Evolutionary conservation across 1,284 basidiomycete species (phyloP).

Genomic region (Rhodotorula sp.): DNA sequence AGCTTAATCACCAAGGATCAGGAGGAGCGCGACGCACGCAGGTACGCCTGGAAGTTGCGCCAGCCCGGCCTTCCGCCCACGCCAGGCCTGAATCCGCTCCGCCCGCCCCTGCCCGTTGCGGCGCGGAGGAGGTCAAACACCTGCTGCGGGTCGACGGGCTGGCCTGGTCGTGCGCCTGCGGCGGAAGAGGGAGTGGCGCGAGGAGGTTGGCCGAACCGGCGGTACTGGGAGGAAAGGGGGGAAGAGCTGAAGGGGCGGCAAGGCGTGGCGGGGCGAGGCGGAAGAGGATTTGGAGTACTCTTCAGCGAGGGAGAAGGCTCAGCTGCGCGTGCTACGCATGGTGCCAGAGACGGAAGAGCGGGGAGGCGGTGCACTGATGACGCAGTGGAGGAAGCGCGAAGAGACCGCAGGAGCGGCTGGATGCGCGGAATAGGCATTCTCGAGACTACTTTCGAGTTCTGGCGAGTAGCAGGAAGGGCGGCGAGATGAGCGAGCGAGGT

Average conservation of each 20-base stretch:
- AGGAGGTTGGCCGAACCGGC: conserved; percentile 21
- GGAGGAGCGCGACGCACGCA: neutral
- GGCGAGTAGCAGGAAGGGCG: too few species aligned
- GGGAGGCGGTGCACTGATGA: too few species aligned
- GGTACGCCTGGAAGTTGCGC: conserved; percentile 5
- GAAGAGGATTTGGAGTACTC: too few species aligned
- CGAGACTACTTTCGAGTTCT: too few species aligned
- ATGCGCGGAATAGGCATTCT: too few species aligned
- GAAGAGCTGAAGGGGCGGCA: neutral
- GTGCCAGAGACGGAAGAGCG: too few species aligned
- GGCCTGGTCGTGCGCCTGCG: neutral
- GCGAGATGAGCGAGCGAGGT: too few species aligned
- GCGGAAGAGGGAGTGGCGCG: neutral
- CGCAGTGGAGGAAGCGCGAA: too few species aligned
- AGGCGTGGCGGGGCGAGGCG: neutral
- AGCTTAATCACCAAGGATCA: neutral
- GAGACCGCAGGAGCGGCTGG: too few species aligned
- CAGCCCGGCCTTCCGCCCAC: neutral
- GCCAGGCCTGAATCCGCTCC: neutral
- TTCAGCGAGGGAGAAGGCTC: too few species aligned
- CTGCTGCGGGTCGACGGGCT: neutral
- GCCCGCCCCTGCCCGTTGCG: neutral
- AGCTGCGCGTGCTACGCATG: too few species aligned
- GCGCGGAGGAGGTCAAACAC: neutral
- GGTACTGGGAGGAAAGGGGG: neutral